phyloP scores from a whole-genome alignment of 208 protist species.

The Trypanosoma avium region DNA sequence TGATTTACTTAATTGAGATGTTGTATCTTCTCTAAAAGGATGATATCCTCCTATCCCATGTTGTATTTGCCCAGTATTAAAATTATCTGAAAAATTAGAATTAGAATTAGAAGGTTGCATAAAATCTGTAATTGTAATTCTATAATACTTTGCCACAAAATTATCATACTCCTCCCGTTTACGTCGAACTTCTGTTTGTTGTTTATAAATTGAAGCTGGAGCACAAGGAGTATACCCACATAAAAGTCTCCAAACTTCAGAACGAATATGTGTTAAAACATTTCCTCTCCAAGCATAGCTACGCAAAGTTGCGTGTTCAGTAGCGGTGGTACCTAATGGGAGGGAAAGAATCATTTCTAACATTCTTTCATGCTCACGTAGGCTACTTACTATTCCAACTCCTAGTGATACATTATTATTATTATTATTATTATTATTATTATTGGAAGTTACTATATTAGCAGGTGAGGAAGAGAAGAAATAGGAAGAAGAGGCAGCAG shows the following conservation, averaged over 20 bases:
- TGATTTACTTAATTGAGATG: too few species aligned
- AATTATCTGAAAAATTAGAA: too few species aligned
- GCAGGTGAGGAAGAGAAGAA: too few species aligned
- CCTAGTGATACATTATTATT: neutral
- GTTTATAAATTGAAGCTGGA: conserved; percentile 31
- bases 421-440: conserved; percentile 10
- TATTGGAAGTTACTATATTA: conserved; percentile 24
- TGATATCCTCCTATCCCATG: too few species aligned
- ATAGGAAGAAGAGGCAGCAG: too few species aligned
- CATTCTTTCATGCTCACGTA: conserved; percentile 24
- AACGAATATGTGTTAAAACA: conserved; percentile 43
- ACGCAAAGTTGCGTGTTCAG: conserved; percentile 54
- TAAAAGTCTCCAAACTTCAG: conserved; percentile 67
- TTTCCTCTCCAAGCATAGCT: conserved; percentile 51
- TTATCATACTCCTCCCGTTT: conserved; percentile 66
- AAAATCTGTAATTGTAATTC: conserved; percentile 24
- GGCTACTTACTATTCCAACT: neutral
- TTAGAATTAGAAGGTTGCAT: too few species aligned
- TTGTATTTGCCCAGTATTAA: too few species aligned
- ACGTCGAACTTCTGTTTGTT: conserved; percentile 51
- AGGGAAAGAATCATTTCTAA: conserved; percentile 23
- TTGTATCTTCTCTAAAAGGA: too few species aligned
- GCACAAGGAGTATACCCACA: conserved; percentile 38
- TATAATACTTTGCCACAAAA: conserved; percentile 53
- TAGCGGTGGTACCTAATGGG: conserved; percentile 37